phyloP scores from a whole-genome alignment of 208 protist species.

The Acanthamoeba sp. region DNA sequence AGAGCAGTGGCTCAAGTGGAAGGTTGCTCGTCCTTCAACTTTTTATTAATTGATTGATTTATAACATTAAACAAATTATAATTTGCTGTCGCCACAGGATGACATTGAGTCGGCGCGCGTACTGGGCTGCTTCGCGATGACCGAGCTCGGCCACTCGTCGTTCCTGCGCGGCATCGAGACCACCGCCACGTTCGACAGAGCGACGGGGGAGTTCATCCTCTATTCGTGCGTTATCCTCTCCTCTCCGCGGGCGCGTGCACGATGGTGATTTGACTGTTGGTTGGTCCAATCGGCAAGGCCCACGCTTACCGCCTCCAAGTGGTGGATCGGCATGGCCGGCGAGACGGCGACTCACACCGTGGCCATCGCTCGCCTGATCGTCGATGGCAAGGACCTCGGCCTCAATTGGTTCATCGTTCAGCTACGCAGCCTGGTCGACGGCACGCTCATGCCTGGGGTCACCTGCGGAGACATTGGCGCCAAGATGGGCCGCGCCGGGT shows the following conservation, averaged over 20 bases:
- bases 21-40: neutral
- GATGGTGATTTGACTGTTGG: neutral
- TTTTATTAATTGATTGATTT: too few relatives aligned
- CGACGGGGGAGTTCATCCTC: constrained; percentile 82
- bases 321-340: constrained; percentile 82
- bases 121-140: constrained; percentile 84
- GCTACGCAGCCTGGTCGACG: constrained; percentile 75
- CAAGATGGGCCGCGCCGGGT: constrained; percentile 78
- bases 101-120: constrained; percentile 41
- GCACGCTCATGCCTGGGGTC: constrained; percentile 72
- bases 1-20: constrained; percentile 39
- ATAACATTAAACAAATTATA: neutral
- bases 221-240: constrained; percentile 52
- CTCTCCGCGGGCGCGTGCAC: neutral
- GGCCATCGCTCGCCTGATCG: constrained; percentile 83
- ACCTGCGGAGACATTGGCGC: constrained; percentile 81
- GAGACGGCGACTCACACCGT: constrained; percentile 76
- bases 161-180: constrained; percentile 86
- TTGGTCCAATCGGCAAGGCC: constrained; percentile 40
- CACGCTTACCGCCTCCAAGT: constrained; percentile 79
- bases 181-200: constrained; percentile 80
- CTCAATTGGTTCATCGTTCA: constrained; percentile 63
- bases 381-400: constrained; percentile 1
- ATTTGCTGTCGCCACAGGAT: neutral
- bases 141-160: constrained; percentile 84